Conservation (phyloP, 2,329 filamentous ascomycete species). For the Pyrenophora graminea region DNA sequence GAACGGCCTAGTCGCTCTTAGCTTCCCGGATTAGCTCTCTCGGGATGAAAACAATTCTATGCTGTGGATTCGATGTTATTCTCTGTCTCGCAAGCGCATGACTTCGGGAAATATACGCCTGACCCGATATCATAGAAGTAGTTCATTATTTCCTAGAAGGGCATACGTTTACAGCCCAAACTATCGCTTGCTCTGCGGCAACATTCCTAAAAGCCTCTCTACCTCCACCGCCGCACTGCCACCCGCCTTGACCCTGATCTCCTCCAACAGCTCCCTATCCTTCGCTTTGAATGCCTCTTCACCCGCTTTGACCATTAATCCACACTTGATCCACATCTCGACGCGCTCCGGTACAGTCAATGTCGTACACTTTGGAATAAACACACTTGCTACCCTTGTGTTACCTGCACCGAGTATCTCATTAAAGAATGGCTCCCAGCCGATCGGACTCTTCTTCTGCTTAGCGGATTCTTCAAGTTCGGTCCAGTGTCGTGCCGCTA, state of each 20-base stretch:
- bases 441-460: constrained; percentile 83
- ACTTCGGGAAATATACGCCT: background rate
- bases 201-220: constrained; percentile 71
- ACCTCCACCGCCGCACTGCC: constrained; percentile 75
- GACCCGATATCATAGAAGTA: background rate
- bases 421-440: constrained; percentile 97
- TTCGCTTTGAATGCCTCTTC: constrained; percentile 87
- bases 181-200: constrained; percentile 23
- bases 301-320: constrained; percentile 82
- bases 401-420: constrained; percentile 88
- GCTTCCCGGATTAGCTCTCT: too few relatives aligned
- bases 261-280: constrained; percentile 74
- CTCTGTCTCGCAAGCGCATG: too few relatives aligned
- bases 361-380: constrained; percentile 83
- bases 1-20: too few relatives aligned
- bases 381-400: constrained; percentile 77
- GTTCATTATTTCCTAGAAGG: background rate
- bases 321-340: constrained; percentile 96
- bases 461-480: constrained; percentile 86
- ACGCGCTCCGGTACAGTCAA: constrained; percentile 72
- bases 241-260: constrained; percentile 73
- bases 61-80: too few relatives aligned
- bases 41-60: too few relatives aligned
- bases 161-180: background rate
- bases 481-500: constrained; percentile 87